Base-by-base conservation (phyloP, 805 yeast species). In the Ogataea salicorniae region DNA sequence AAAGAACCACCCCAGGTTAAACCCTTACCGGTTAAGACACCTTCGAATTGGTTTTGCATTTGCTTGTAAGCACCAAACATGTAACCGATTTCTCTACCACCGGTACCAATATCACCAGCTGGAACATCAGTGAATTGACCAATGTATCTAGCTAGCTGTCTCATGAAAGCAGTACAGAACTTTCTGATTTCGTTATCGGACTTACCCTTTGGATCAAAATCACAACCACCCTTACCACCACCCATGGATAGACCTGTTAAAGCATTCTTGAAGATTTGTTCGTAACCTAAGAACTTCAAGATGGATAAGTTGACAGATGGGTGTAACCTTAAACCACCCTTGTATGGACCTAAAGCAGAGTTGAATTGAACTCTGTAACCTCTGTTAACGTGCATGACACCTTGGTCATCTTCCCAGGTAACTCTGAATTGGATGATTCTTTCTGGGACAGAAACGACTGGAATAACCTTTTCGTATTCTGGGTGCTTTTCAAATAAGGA, bases 171-270 rank as follows among this genome's bases (percentile, higher is more conserved):
- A 64, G 80, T 81, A 78, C 97, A 92, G 83, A 92, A 92, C 73
- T 96, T 84, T 79, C 99, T 85, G 75, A 92, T 92, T 78, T 92
- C 99, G 62, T 74, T 71, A 72, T 91, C 94, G 51, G 95, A 79
- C 73, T 84, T 86, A 67, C 92, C 96, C 81, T 92, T 92, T 64
- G 97, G 96, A 76, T 91, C 90, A 74, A 92, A 94, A 75, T 92
- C 97, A 52, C 96, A 79, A 71, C 99, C 99, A 81, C 99, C 99
- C 72, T 92, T 92, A 75, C 96, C 99, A 77, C 99, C 99, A 70
- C 99, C 99, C 86, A 92, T 91, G 81, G 84, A 80, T 62, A 91
- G 80, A 64, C 98, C 98, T 62, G 99, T 92, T 65, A 92, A 79
- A 45, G 99, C 98, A 68, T 92, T 92, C 81, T 92, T 92, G 82